These are phyloP conservation scores for Debaryomyces tyrocola DNA, from an alignment of 805 yeast genomes.

Conservation along the genomic window DNA sequence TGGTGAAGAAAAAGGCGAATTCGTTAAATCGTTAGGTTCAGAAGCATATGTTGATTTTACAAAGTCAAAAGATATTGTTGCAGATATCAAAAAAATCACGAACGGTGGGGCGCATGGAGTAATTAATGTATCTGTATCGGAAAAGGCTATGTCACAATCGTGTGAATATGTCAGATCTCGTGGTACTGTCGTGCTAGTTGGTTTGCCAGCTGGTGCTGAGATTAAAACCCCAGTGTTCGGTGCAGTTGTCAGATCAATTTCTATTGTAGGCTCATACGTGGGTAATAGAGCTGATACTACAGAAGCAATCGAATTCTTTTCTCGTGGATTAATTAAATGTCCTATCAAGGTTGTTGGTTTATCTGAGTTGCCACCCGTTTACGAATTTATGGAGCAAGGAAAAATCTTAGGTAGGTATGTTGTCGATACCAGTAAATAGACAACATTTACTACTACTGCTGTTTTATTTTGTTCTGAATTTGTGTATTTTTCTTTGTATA, in stretches of 20 bases:
- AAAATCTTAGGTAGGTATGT: conserved; percentile 46
- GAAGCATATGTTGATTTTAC: conserved; percentile 61
- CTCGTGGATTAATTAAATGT: conserved; percentile 43
- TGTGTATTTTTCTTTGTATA: background rate
- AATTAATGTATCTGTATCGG: conserved; percentile 53
- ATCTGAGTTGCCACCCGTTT: conserved; percentile 39
- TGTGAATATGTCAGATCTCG: conserved; percentile 37
- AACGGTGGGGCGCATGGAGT: conserved; percentile 61
- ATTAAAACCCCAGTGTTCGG: conserved; percentile 39
- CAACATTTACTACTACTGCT: conserved; percentile 33
- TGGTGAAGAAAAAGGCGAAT: conserved; percentile 65
- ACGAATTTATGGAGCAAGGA: conserved; percentile 42
- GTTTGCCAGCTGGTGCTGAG: conserved; percentile 47
- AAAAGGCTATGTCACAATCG: conserved; percentile 49
- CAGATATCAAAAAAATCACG: conserved; percentile 46
- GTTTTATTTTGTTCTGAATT: conserved; percentile 16
- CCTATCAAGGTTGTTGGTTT: conserved; percentile 43
- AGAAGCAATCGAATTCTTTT: conserved; percentile 45
- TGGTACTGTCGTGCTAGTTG: conserved; percentile 46
- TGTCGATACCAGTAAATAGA: conserved; percentile 40
- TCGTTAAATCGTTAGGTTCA: conserved; percentile 59
- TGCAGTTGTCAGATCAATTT: conserved; percentile 40
- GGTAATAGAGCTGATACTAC: conserved; percentile 49
- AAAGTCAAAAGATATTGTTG: conserved; percentile 49
- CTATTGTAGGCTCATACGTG: conserved; percentile 44